phyloP scores from a whole-genome alignment of 108 stramenopile genomes.

The Poteriospumella lacustris region DNA sequence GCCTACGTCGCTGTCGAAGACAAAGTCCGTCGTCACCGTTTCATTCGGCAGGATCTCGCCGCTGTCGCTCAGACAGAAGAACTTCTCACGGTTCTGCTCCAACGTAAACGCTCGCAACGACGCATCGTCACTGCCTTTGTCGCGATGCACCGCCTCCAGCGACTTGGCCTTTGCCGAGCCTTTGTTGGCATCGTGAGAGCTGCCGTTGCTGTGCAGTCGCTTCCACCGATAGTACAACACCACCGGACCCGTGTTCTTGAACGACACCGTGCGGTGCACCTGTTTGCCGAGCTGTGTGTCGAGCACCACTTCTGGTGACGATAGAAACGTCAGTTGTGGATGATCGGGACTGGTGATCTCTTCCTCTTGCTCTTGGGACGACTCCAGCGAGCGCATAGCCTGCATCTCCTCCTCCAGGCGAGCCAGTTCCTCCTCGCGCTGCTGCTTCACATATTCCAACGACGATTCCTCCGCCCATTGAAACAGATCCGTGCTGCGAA shows the following conservation, averaged over 20 bases:
- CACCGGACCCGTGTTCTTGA: neutral
- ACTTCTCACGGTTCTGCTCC: neutral
- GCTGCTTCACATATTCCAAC: neutral
- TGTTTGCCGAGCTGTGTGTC: no score
- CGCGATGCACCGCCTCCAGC: neutral
- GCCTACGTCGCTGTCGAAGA: neutral
- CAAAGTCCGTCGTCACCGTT: neutral
- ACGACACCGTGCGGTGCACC: neutral
- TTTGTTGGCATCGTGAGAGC: neutral
- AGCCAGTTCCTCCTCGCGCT: neutral
- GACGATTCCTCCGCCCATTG: slow-evolving; percentile 28
- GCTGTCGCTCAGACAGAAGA: neutral
- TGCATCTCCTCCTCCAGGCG: neutral
- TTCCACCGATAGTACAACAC: neutral
- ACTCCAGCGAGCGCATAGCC: neutral
- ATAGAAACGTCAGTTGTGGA: neutral
- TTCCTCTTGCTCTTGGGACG: neutral
- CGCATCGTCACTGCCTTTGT: neutral
- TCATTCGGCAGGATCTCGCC: slow-evolving; percentile 10
- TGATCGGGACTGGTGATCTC: neutral
- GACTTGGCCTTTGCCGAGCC: neutral
- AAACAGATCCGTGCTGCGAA: neutral
- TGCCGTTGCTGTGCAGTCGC: neutral
- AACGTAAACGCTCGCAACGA: neutral
- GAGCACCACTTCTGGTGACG: neutral